Base-by-base conservation (phyloP, 2,329 filamentous ascomycete species). In the Aspergillus fischeri region DNA sequence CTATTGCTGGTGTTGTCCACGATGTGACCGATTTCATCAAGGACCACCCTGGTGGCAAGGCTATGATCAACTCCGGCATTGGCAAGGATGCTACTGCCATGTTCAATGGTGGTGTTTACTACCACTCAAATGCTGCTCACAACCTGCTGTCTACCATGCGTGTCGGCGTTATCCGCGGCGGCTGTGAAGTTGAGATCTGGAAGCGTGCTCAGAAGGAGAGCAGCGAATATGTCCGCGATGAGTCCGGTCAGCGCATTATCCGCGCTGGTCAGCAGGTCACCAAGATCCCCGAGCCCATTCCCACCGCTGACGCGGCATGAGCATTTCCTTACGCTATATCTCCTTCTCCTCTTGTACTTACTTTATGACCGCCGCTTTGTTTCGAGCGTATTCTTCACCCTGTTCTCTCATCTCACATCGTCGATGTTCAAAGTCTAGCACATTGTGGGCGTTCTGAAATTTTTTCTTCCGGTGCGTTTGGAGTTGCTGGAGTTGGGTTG, bases 121-220 rank as follows among this genome's bases (percentile, higher is more conserved):
- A 88, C 74, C 91, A 95, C 81, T 91, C 88, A 73, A 95, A 95
- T 77, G 91, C 90, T 55, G 91, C 91, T 38, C 91, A 95, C 82
- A 95, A 95, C 78, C 77, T 94, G 60, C 83, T 95, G 62, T 92
- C 89, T 7, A 94, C 90, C 65, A 94, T 94, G 90, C 84, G 91
- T 65, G 87, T 94, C 14, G 91, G 90, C 75, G 90, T 95, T 51
- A 88, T 95, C 62, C 89, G 90, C 53, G 91, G 91, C 63, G 91
- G 91, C 47, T 91, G 89, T 73, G 91, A 94, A 75, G 91, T 95
- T 28, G 91, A 95, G 81, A 92, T 94, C 76, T 95, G 91, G 91
- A 94, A 94, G 84, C 87, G 90, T 45, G 86, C 89, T 56, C 88
- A 92, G 75, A 84, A 86, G 67, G 89, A 92, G 77, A 91, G 89